These are phyloP conservation scores for Silybum marianum DNA, from an alignment of 129 eudicot species.

Conservation along the genomic window DNA sequence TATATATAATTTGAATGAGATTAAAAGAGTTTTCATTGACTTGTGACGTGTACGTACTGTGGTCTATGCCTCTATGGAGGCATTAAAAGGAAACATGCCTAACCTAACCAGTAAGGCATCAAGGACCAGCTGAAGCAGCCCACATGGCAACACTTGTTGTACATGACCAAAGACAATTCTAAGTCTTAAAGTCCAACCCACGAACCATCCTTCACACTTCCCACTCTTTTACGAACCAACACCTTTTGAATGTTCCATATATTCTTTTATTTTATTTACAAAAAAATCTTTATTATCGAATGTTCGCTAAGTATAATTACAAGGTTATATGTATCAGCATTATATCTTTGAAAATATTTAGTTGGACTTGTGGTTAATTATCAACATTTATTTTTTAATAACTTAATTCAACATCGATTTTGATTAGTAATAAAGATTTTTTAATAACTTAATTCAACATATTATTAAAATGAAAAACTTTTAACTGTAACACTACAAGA, in stretches of 20 bases:
- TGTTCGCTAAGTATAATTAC: no score
- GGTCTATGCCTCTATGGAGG: neutral
- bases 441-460: no score
- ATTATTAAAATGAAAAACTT: no score
- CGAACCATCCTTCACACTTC: conserved; percentile 26
- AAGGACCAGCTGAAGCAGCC: conserved; percentile 2
- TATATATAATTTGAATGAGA: neutral
- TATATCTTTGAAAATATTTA: no score
- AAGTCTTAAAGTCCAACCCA: conserved; percentile 19
- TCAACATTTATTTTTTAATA: neutral
- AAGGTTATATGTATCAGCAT: no score
- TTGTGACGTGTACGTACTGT: conserved; percentile 10
- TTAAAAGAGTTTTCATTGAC: neutral
- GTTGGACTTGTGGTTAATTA: no score
- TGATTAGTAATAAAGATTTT: no score
- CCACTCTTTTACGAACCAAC: neutral
- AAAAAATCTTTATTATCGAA: neutral
- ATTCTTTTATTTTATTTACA: neutral
- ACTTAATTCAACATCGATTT: neutral
- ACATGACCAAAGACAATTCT: conserved; percentile 12
- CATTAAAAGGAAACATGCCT: neutral
- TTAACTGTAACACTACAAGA: no score
- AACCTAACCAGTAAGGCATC: neutral
- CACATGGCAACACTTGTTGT: conserved; percentile 23
- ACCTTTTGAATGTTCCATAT: neutral